Evolutionary conservation across 2,329 filamentous ascomycete genomes (phyloP).

Genomic region (Chaetoscypha palmicola): DNA sequence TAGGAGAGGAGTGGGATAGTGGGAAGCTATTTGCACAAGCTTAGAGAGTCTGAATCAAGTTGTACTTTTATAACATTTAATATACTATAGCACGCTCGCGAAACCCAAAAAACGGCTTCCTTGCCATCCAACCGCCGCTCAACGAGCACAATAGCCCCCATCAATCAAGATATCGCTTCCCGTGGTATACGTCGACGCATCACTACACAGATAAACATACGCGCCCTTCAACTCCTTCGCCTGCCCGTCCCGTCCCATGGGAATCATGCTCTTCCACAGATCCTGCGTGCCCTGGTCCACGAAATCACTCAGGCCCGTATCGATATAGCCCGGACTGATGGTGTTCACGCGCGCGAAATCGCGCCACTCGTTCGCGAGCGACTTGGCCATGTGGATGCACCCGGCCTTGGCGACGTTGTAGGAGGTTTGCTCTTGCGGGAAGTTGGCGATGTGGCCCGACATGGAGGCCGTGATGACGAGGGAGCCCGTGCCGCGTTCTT

Average conservation of each 20-base stretch:
- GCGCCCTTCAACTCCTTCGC: slow-evolving; percentile 57
- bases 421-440: slow-evolving; percentile 57
- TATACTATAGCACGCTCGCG: no score
- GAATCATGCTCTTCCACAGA: slow-evolving; percentile 52
- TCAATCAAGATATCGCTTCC: slow-evolving; percentile 44
- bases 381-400: slow-evolving; percentile 30
- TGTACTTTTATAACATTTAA: no score
- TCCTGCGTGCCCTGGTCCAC: slow-evolving; percentile 50
- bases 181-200: slow-evolving; percentile 42
- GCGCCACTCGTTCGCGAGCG: slow-evolving; percentile 45
- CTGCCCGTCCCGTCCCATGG: slow-evolving; percentile 50
- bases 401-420: slow-evolving; percentile 61
- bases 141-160: slow-evolving; percentile 35
- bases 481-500: slow-evolving; percentile 55
- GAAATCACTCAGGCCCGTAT: slow-evolving; percentile 58
- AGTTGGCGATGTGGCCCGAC: slow-evolving; percentile 48
- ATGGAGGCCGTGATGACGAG: slow-evolving; percentile 62
- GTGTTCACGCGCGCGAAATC: slow-evolving; percentile 62
- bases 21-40: no score
- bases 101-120: no score
- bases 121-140: background rate
- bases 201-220: slow-evolving; percentile 42
- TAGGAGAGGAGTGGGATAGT: no score
- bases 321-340: slow-evolving; percentile 61
- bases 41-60: no score